Conservation (phyloP, 2,329 filamentous ascomycete genomes). For the Fusarium beomiforme region DNA sequence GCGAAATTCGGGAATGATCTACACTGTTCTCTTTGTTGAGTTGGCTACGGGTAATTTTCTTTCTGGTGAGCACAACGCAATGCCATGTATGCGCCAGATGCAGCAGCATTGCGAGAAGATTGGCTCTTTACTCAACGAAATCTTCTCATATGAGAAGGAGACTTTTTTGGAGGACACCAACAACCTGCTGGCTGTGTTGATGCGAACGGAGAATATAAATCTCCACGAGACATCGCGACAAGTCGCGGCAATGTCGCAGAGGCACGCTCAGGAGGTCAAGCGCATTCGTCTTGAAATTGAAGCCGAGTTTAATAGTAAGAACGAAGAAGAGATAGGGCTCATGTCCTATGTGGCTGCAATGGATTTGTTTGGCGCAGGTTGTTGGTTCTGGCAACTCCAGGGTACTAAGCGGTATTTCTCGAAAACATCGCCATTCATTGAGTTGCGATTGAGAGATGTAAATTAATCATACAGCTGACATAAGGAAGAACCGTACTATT, state of each 20-base stretch:
- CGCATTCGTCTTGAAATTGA: not conserved
- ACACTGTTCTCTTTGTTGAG: not conserved
- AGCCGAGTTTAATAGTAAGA: accelerated
- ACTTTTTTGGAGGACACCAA: not conserved
- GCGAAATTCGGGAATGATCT: not conserved
- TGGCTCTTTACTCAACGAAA: accelerated
- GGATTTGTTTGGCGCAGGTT: not conserved
- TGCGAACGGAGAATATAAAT: accelerated
- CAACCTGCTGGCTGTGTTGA: accelerated
- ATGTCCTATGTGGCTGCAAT: accelerated
- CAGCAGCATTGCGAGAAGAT: not conserved
- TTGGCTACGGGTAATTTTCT: not conserved
- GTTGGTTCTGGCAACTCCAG: not conserved
- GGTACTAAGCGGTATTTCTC: not conserved
- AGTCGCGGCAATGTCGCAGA: not conserved
- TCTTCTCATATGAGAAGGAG: not conserved
- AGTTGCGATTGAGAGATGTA: not conserved
- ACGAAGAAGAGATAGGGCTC: accelerated
- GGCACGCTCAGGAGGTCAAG: not conserved
- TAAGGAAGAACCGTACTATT: too few species aligned
- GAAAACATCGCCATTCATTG: not conserved
- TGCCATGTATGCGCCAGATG: not conserved
- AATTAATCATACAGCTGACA: not conserved
- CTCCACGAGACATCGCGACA: accelerated
- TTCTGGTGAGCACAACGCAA: accelerated